Evolutionary conservation across 1,284 basidiomycete species (phyloP), one percentile per base, ranked within the genome.

Genomic region (Boletus mariae): DNA sequence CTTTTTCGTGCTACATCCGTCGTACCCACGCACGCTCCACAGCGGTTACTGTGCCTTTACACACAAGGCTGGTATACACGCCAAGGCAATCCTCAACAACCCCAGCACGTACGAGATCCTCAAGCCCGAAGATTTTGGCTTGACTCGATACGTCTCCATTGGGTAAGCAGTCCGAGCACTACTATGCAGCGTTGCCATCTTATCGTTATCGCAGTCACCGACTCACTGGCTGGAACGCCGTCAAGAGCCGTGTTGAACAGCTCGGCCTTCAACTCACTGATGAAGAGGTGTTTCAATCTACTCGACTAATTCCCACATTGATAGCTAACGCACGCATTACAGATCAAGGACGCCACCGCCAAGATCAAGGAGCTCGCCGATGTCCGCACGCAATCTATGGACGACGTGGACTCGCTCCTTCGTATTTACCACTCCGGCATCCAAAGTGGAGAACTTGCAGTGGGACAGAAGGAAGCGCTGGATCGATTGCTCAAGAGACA

Each of bases 291-390:
- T 69, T 63, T n/a, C 23, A 8, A 31, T 45, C 46, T 32, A 11
- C 23, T 20, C 2, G 29, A 32, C 13, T 15, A 26, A 6, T 31
- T 42, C 41, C 2, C 41, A 53, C 4, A 1, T 40, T 12, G 20
- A 31, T 34, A 26, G 17, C 49, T 55, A 40, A 60, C 25, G n/a
- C 31, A 11, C 17, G 9, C 20, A 3, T 20, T 34, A 23, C 59
- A 88, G 83, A 80, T 97, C 80, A 97, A 99, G 87, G 95, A 98
- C 65, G 95, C 94, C 38, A 99, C 97, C 2, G 87, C 90, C 73
- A 98, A 98, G 84, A 98, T 99, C 82, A 99, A 99, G 86, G 92
- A 98, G 75, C 87, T 99, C 55, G 97, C 97, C 20, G 97, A 99
- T 68, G 93, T 99, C 51, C 88, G 93, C 61, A 98, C 95, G 29